Evolutionary conservation across 768 basidiomycete genomes (phyloP).

Genomic region (Boletus reticulatus): DNA sequence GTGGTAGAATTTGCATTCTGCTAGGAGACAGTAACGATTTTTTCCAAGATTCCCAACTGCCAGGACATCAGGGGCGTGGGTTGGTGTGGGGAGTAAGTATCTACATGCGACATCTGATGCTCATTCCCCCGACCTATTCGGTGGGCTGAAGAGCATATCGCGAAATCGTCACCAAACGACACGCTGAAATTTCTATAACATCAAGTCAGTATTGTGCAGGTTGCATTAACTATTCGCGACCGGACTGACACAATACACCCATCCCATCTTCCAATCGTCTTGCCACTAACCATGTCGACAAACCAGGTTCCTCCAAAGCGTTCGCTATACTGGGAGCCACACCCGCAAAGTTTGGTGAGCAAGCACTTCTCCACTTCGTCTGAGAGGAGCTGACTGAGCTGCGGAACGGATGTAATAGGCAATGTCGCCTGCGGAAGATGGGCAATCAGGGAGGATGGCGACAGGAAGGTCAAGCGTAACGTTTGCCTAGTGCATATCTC

Average conservation of each 20-base stretch:
- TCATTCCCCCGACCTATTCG: constrained; percentile 43
- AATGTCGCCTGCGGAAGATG: constrained; percentile 81
- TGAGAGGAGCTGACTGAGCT: constrained; percentile 68
- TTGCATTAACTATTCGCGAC: background rate
- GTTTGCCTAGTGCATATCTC: constrained; percentile 50
- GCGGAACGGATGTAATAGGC: constrained; percentile 69
- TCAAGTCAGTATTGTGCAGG: constrained; percentile 4
- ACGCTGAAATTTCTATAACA: constrained; percentile 62
- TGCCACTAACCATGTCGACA: constrained; percentile 65
- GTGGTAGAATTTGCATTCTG: constrained; percentile 3
- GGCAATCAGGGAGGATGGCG: constrained; percentile 74
- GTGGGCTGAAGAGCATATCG: constrained; percentile 59
- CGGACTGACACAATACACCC: constrained; percentile 66
- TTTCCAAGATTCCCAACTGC: constrained; percentile 50
- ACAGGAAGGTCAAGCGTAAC: constrained; percentile 69
- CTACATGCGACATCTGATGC: constrained; percentile 40
- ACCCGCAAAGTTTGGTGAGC: constrained; percentile 63
- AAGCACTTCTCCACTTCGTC: constrained; percentile 78
- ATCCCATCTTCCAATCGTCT: constrained; percentile 74
- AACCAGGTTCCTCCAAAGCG: constrained; percentile 65
- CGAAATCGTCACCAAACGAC: constrained; percentile 46
- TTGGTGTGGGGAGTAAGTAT: constrained; percentile 39
- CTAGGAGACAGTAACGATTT: constrained; percentile 30
- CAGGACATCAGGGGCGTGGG: constrained; percentile 47
- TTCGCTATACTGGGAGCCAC: constrained; percentile 58